phyloP scores from a whole-genome alignment of 371 early-diverging fungal species.

The Rhizomucor miehei region DNA sequence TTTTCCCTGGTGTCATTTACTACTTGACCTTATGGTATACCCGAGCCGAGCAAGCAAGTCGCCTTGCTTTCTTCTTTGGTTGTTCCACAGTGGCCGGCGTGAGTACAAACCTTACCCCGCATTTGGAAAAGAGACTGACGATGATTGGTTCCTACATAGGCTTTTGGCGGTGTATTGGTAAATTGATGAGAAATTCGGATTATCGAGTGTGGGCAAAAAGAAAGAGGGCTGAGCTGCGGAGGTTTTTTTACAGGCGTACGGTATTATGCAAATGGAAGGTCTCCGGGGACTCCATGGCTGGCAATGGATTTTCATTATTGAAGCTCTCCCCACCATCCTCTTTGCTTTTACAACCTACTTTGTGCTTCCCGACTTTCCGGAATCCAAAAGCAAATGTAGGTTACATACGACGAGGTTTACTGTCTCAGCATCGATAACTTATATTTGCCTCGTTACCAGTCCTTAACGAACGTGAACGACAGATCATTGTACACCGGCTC shows the following conservation, averaged over 20 bases:
- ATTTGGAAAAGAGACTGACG: neutral
- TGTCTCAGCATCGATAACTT: too few species aligned
- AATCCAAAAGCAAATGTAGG: conserved; percentile 46
- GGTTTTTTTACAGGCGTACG: conserved; percentile 40
- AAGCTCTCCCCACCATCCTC: conserved; percentile 67
- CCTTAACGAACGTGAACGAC: conserved; percentile 55
- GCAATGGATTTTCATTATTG: conserved; percentile 77
- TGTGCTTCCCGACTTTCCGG: conserved; percentile 71
- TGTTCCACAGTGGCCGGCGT: conserved; percentile 68
- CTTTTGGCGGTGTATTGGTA: conserved; percentile 55
- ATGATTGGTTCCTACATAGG: conserved; percentile 15
- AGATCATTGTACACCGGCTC: conserved; percentile 53
- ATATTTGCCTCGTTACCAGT: conserved; percentile 19
- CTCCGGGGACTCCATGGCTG: conserved; percentile 44
- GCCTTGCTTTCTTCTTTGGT: conserved; percentile 68
- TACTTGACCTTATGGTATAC: conserved; percentile 52
- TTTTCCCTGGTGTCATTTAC: conserved; percentile 57
- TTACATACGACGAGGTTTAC: too few species aligned
- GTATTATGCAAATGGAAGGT: conserved; percentile 60
- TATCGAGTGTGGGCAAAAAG: neutral
- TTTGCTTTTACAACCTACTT: conserved; percentile 58
- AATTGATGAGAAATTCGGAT: conserved; percentile 1
- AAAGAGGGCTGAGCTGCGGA: neutral
- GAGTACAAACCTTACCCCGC: conserved; percentile 16
- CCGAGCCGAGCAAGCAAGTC: conserved; percentile 66